A percentile compares a stretch with the other conserved stretches of the same genome.
These are phyloP conservation scores for Oemleria cerasiformis DNA, from an alignment of 306 rosid genomes.

Conservation along the genomic window DNA sequence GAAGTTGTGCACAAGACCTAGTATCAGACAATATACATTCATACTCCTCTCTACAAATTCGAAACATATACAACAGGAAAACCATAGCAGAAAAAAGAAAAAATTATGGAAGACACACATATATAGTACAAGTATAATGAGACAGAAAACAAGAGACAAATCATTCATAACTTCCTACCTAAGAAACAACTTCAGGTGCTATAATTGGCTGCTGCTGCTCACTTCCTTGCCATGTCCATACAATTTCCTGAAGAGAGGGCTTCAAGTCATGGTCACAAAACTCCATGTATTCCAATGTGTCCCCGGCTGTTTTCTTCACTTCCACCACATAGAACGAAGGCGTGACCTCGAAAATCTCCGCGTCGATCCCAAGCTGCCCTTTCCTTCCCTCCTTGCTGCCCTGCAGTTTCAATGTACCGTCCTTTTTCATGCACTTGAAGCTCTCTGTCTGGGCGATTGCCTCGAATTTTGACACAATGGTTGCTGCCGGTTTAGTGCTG, in stretches of 20 bases:
- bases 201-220: slow-evolving; percentile 11
- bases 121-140: neutral
- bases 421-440: slow-evolving; percentile 44
- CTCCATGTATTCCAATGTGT: slow-evolving; percentile 50
- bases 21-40: too few species aligned
- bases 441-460: slow-evolving; percentile 50
- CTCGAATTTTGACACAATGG: slow-evolving; percentile 53
- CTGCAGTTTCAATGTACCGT: slow-evolving; percentile 52
- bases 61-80: slow-evolving; percentile 1
- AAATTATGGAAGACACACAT: neutral
- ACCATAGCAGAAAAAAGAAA: neutral
- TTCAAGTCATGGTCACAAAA: slow-evolving; percentile 45
- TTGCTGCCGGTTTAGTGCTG: slow-evolving; percentile 37
- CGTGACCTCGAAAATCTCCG: slow-evolving; percentile 68
- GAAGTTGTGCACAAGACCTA: neutral
- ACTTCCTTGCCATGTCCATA: slow-evolving; percentile 58
- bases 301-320: slow-evolving; percentile 61
- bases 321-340: slow-evolving; percentile 60
- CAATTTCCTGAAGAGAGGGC: slow-evolving; percentile 56
- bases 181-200: slow-evolving; percentile 7
- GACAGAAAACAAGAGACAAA: neutral
- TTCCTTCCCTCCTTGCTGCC: slow-evolving; percentile 44
- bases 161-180: neutral
- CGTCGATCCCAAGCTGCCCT: slow-evolving; percentile 55
- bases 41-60: neutral